Percentiles rank a stretch among this genome's conserved stretches.
Evolutionary conservation across 441 rosid species (phyloP).

Genomic region (Aleurites moluccanus): DNA sequence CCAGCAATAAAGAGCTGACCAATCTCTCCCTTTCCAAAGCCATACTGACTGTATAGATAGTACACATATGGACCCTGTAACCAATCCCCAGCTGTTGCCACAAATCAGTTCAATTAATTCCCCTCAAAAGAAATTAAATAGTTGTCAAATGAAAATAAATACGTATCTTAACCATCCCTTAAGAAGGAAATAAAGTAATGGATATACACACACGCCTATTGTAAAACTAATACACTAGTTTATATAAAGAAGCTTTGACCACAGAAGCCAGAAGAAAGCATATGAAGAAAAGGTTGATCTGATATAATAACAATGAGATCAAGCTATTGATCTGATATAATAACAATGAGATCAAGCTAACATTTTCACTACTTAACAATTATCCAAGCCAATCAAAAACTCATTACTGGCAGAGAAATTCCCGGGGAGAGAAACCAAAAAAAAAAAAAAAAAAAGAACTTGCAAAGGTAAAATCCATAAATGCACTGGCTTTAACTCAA

Average conservation of each 20-base stretch:
- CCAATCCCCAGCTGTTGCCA: conserved; percentile 93
- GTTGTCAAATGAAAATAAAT: background rate
- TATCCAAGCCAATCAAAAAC: background rate
- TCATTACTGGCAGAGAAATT: background rate
- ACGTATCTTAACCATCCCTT: background rate
- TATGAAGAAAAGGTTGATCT: background rate
- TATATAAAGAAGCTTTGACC: background rate
- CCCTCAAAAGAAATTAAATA: background rate
- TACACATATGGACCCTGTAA: conserved; percentile 98
- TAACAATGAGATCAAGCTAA: conserved; percentile 1
- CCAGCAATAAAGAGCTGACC: conserved; percentile 99
- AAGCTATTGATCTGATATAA: background rate
- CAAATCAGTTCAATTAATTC: conserved; percentile 18
- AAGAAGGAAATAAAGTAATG: background rate
- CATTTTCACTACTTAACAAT: background rate
- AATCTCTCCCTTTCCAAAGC: conserved; percentile 88
- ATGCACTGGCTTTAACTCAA: background rate
- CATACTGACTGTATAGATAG: conserved; percentile 80
- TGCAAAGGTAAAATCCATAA: background rate
- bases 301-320: background rate
- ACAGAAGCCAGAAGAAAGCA: background rate
- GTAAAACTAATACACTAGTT: background rate
- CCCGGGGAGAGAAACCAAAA: background rate
- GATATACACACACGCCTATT: conserved; percentile 8
- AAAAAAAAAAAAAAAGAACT: background rate